Evolutionary conservation across 202 grass and related monocot species (phyloP).

Genomic region (Setaria italica): DNA sequence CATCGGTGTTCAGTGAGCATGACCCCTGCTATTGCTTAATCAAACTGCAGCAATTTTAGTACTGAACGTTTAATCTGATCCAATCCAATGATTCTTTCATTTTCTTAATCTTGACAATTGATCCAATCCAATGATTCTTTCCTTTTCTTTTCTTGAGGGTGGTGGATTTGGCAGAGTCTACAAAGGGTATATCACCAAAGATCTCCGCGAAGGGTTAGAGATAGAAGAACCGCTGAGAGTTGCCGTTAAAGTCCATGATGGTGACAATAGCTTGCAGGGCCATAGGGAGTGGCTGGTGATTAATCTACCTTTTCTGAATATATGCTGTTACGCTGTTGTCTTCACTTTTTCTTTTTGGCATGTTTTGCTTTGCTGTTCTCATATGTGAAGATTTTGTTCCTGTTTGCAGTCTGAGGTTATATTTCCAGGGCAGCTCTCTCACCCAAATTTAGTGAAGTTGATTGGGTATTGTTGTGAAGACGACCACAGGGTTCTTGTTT

Average conservation of each 20-base stretch:
- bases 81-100: not conserved
- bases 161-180: constrained; percentile 97
- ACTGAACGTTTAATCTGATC: constrained; percentile 26
- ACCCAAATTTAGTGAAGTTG: constrained; percentile 97
- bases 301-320: constrained; percentile 31
- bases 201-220: constrained; percentile 49
- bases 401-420: constrained; percentile 81
- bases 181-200: constrained; percentile 66
- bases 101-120: not conserved
- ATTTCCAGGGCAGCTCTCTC: constrained; percentile 94
- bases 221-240: constrained; percentile 67
- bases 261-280: constrained; percentile 89
- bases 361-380: constrained; percentile 29
- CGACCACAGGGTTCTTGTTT: constrained; percentile 80
- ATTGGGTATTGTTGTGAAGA: constrained; percentile 87
- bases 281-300: constrained; percentile 95
- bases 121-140: not conserved
- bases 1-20: not conserved
- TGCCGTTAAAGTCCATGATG: constrained; percentile 95
- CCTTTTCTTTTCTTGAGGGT: constrained; percentile 51
- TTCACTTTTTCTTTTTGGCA: constrained; percentile 6
- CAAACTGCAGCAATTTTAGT: not conserved
- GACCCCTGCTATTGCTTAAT: not conserved
- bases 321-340: not conserved
- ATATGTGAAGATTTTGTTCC: constrained; percentile 21